Conservation (phyloP, 139 green algal species). For the Volvox africanus region DNA sequence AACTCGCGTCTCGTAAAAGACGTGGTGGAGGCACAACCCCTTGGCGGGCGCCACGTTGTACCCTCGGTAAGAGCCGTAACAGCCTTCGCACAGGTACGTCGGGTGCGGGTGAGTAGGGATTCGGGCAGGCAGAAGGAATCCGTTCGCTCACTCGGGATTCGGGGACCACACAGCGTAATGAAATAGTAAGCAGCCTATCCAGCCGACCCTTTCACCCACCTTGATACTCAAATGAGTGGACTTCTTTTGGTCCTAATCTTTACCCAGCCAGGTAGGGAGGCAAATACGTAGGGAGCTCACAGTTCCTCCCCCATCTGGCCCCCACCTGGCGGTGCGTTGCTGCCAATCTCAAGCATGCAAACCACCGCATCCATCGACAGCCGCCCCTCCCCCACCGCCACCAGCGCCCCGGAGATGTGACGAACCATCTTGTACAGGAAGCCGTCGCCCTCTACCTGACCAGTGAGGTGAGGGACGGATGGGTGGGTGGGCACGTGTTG, state of each 20-base stretch:
- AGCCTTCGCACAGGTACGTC: background rate
- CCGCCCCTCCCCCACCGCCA: conserved; percentile 61
- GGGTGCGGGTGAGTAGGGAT: background rate
- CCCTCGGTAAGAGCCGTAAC: conserved; percentile 47
- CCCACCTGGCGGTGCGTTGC: conserved; percentile 43
- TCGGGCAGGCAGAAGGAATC: too few relatives aligned
- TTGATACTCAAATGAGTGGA: too few relatives aligned
- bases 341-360: conserved; percentile 47
- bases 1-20: conserved; percentile 28
- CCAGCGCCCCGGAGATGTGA: conserved; percentile 81
- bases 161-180: too few relatives aligned
- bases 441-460: conserved; percentile 76
- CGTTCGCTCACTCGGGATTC: too few relatives aligned
- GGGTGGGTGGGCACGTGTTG: too few relatives aligned
- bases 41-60: conserved; percentile 73
- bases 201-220: too few relatives aligned
- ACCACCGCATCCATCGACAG: conserved; percentile 22
- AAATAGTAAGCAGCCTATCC: too few relatives aligned
- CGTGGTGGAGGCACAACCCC: conserved; percentile 60
- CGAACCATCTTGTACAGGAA: conserved; percentile 90
- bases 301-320: too few relatives aligned
- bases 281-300: background rate
- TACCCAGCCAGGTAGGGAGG: background rate
- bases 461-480: too few relatives aligned
- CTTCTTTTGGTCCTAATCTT: background rate